Percentiles rank a stretch among this genome's conserved stretches.
Evolutionary conservation across 306 rosid genomes (phyloP).

Genomic region (Cicer yamashitae): DNA sequence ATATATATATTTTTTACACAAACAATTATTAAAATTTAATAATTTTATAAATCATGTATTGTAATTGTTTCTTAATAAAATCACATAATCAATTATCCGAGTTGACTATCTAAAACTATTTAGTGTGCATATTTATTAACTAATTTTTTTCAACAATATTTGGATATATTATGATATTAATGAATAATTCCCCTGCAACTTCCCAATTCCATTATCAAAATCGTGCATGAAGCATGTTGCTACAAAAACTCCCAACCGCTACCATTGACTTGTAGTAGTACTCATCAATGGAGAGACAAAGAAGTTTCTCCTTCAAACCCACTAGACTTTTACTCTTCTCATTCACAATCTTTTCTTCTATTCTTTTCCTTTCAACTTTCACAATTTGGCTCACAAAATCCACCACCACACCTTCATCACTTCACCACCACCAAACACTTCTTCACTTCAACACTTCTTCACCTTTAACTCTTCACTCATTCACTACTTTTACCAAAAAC

Average conservation of each 20-base stretch:
- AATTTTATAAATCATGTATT: no score
- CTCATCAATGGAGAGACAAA: slow-evolving; percentile 74
- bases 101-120: no score
- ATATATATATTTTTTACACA: no score
- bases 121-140: no score
- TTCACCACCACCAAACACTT: slow-evolving; percentile 45
- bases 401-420: slow-evolving; percentile 46
- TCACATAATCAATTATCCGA: no score
- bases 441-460: slow-evolving; percentile 49
- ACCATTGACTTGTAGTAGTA: slow-evolving; percentile 31
- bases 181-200: background rate
- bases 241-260: slow-evolving; percentile 22
- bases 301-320: slow-evolving; percentile 83
- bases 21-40: no score
- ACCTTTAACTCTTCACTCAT: slow-evolving; percentile 51
- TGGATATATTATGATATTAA: no score
- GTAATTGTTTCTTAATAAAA: no score
- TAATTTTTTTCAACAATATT: no score
- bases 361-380: slow-evolving; percentile 63
- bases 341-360: slow-evolving; percentile 71
- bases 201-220: slow-evolving; percentile 14
- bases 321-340: slow-evolving; percentile 69
- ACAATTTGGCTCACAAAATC: slow-evolving; percentile 64
- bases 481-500: slow-evolving; percentile 47
- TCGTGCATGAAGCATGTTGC: slow-evolving; percentile 37